Percentiles rank a stretch among this genome's conserved stretches.
Conservation (phyloP, 192 early-diverging fungal species). For the Entomortierella lignicola region DNA sequence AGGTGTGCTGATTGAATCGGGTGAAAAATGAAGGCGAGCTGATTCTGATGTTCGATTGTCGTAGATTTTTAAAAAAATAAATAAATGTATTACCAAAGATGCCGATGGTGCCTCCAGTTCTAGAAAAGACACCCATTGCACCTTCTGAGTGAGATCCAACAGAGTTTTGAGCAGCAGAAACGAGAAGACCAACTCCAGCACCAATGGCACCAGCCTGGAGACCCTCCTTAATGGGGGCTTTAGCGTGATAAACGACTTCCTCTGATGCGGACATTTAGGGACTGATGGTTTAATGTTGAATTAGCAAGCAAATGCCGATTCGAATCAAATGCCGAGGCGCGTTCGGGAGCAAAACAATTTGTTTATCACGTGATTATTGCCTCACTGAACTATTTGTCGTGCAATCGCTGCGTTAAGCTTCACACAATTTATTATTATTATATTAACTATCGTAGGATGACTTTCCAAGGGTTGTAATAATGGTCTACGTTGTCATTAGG, state of each 20-base stretch:
- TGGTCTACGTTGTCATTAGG: too few species aligned
- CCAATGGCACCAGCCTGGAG: constrained; percentile 60
- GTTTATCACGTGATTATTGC: not conserved
- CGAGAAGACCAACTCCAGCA: constrained; percentile 75
- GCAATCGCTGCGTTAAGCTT: not conserved
- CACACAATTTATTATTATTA: too few species aligned
- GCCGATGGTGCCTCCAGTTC: constrained; percentile 73
- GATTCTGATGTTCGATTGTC: not conserved
- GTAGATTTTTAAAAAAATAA: not conserved
- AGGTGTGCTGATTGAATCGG: not conserved
- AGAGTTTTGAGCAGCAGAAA: constrained; percentile 77
- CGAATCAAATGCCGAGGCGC: constrained; percentile 11
- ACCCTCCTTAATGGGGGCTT: constrained; percentile 59
- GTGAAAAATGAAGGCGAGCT: not conserved
- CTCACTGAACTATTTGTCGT: not conserved
- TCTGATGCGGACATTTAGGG: constrained; percentile 18
- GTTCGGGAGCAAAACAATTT: not conserved
- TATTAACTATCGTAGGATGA: too few species aligned
- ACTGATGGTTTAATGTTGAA: not conserved
- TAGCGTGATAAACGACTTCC: constrained; percentile 49
- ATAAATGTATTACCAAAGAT: constrained; percentile 70
- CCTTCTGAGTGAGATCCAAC: constrained; percentile 62
- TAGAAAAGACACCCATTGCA: constrained; percentile 65
- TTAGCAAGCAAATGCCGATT: not conserved
- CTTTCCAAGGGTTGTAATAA: too few species aligned